Evolutionary conservation across 345 rosid species (phyloP), one percentile per base, ranked within the genome.

Genomic region (Citrus mangshanensis): DNA sequence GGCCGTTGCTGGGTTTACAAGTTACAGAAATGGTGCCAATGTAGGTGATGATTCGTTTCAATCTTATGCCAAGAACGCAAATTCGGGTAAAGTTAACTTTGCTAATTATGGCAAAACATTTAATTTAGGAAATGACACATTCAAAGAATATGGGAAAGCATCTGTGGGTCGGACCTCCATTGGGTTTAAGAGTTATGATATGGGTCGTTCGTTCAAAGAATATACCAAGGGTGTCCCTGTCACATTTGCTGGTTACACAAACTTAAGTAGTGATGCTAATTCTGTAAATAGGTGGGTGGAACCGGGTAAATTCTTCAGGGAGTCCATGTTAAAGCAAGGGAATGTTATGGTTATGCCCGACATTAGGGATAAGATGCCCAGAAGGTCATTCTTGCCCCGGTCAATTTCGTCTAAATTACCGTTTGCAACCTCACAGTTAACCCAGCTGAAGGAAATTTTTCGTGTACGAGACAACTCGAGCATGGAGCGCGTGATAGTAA

Each of bases 331-430:
- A 51, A 85, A 79, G 79, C 69, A 81, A n/a, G 95, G 97, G 32
- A 87, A 68, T 2, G 82, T 79, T 32, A 84, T 91, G 90, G 78
- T 67, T 24, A 87, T 92, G 97, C 97, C 97, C 13, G 93, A 92
- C 80, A 86, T 92, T 3, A 63, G 54, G 2, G 97, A 92, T 72
- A 89, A 88, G 70, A 88, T 91, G 97, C 95, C 97, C 0, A 49
- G 75, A 79, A 89, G 97, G 85, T 85, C 97, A 59, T 92, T 92
- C 87, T 78, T 92, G 73, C 97, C 97, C 83, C 89, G 90, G 16
- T 1, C 77, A 3, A 84, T 92, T 25, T 65, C 67, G 18, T 84
- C 90, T 2, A 88, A 84, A 78, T 68, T 92, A 74, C 93, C 97
- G 0, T 88, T 89, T 79, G 83, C 97, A 9, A 84, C 87, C 24